Conservation (phyloP, 805 yeast genomes). For the Kazachstania viticola region DNA sequence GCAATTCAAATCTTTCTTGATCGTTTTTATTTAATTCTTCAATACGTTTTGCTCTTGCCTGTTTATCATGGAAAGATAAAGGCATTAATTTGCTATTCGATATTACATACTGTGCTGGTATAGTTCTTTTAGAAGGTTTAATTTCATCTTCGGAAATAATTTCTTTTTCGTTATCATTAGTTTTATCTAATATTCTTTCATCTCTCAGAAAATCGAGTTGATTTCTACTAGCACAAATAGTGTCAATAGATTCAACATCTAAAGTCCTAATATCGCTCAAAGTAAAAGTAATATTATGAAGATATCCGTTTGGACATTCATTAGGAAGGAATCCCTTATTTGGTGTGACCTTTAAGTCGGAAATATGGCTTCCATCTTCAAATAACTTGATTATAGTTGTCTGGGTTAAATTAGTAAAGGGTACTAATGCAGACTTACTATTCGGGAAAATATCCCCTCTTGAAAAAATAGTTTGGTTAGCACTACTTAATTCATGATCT, state of each 20-base stretch:
- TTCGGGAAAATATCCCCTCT: conserved; percentile 32
- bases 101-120: background rate
- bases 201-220: too few relatives aligned
- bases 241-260: conserved; percentile 33
- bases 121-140: conserved; percentile 6
- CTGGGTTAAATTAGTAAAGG: conserved; percentile 23
- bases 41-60: conserved; percentile 30
- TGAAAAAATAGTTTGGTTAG: conserved; percentile 32
- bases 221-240: conserved; percentile 34
- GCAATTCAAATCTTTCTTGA: conserved; percentile 36
- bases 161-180: conserved; percentile 4
- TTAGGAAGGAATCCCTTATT: conserved; percentile 27
- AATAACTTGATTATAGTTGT: conserved; percentile 27
- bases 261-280: conserved; percentile 42
- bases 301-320: conserved; percentile 31
- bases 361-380: conserved; percentile 14
- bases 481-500: conserved; percentile 18
- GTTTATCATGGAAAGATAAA: conserved; percentile 2
- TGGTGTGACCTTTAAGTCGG: conserved; percentile 7
- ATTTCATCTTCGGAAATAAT: conserved; percentile 9
- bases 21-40: conserved; percentile 43
- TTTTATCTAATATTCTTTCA: conserved; percentile 6
- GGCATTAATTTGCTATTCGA: conserved; percentile 1
- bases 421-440: conserved; percentile 24
- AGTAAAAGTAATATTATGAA: conserved; percentile 32